These are phyloP conservation scores for Lachnum nothofagi DNA, from an alignment of 2,329 filamentous ascomycete species.

Conservation along the genomic window DNA sequence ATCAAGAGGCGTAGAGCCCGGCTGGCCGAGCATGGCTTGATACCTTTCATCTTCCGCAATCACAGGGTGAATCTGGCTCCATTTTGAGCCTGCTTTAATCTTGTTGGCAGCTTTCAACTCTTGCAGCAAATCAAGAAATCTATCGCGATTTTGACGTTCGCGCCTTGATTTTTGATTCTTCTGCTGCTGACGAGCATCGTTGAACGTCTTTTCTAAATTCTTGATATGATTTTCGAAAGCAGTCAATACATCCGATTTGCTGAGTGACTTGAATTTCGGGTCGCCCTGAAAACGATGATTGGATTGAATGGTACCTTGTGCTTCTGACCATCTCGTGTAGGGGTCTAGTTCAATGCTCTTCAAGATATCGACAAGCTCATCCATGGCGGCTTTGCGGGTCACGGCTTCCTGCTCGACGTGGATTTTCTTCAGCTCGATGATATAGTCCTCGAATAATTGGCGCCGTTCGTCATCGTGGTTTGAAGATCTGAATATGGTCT, in stretches of 20 bases:
- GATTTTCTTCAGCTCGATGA: conserved; percentile 73
- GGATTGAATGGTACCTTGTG: conserved; percentile 73
- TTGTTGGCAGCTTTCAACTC: conserved; percentile 71
- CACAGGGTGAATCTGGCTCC: conserved; percentile 71
- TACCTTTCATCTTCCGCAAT: conserved; percentile 81
- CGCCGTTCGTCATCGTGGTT: conserved; percentile 82
- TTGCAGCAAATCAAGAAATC: conserved; percentile 67
- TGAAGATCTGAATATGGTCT: conserved; percentile 91
- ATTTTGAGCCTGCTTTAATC: conserved; percentile 86
- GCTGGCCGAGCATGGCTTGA: conserved; percentile 73
- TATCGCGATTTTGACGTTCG: conserved; percentile 82
- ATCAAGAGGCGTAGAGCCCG: conserved; percentile 80
- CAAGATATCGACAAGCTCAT: conserved; percentile 73
- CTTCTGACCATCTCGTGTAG: conserved; percentile 91
- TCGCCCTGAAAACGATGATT: conserved; percentile 74
- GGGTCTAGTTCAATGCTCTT: conserved; percentile 79
- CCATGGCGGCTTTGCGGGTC: conserved; percentile 74
- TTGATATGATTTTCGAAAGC: conserved; percentile 96
- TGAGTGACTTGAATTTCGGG: conserved; percentile 79
- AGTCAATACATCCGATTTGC: conserved; percentile 82
- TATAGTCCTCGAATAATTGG: conserved; percentile 90
- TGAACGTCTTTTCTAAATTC: conserved; percentile 81
- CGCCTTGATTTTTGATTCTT: conserved; percentile 75
- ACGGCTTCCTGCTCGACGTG: conserved; percentile 71
- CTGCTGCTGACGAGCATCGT: conserved; percentile 82